Percentiles rank a stretch among this genome's conserved stretches.
These are phyloP conservation scores for Cryphonectria radicalis DNA, from an alignment of 2,329 filamentous ascomycete genomes.

Conservation along the genomic window DNA sequence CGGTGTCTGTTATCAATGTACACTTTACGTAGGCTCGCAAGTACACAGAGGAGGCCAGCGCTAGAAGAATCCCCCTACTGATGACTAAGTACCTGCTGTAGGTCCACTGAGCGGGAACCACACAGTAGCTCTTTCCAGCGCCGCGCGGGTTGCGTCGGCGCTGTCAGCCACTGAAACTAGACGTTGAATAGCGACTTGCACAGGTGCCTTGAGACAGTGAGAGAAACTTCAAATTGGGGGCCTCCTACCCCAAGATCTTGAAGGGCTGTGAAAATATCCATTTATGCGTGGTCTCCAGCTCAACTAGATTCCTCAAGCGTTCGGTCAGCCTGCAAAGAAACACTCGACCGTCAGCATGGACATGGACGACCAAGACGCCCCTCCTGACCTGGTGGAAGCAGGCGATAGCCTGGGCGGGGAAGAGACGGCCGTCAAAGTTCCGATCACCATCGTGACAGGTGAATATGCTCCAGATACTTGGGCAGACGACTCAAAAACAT, in stretches of 20 bases:
- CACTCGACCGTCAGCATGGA: slow-evolving; percentile 51
- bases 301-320: background rate
- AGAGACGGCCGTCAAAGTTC: slow-evolving; percentile 68
- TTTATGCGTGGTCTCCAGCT: too few relatives aligned
- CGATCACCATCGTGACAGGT: slow-evolving; percentile 85
- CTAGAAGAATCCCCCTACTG: background rate
- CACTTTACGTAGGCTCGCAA: background rate
- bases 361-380: slow-evolving; percentile 65
- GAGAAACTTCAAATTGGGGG: background rate
- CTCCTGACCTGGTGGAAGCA: slow-evolving; percentile 65
- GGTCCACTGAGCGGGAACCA: background rate
- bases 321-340: background rate
- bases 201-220: background rate
- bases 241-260: background rate
- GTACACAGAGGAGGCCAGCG: background rate
- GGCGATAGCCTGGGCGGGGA: slow-evolving; percentile 46
- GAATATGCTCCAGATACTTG: slow-evolving; percentile 32
- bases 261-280: background rate
- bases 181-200: background rate
- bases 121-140: background rate
- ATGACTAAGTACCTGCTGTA: slow-evolving; percentile 5
- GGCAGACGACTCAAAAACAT: background rate
- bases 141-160: slow-evolving; percentile 1
- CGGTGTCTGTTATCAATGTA: background rate
- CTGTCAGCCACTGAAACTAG: background rate